Evolutionary conservation across 2,329 filamentous ascomycete species (phyloP).

Genomic region (Cladophialophora psammophila): DNA sequence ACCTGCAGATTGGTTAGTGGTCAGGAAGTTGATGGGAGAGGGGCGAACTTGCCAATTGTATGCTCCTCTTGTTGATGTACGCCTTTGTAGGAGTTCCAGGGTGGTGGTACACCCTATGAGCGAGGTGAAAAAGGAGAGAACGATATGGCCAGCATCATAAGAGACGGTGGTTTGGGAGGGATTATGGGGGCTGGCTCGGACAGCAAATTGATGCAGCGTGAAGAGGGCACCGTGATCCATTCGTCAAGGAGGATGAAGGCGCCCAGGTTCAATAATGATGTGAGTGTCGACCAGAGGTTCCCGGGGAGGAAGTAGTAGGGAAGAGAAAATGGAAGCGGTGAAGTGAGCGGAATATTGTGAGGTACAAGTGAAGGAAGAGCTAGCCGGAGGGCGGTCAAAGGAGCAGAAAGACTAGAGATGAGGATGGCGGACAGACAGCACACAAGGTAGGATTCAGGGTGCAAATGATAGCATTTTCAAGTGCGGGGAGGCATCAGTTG

Average conservation of each 20-base stretch:
- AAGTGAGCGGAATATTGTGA: not conserved
- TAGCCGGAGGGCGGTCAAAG: not conserved
- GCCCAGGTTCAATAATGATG: not conserved
- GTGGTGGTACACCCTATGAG: slow-evolving; percentile 79
- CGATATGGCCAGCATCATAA: slow-evolving; percentile 51
- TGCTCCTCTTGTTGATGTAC: slow-evolving; percentile 71
- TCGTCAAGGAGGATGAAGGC: not conserved
- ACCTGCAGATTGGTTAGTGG: slow-evolving; percentile 50
- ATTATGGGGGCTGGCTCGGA: slow-evolving; percentile 1
- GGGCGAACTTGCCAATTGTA: slow-evolving; percentile 69
- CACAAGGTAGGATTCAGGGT: not conserved
- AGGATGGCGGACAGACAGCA: not conserved
- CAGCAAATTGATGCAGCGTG: slow-evolving; percentile 1
- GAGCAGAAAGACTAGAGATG: not conserved
- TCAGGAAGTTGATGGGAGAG: not conserved
- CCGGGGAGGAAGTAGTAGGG: not conserved
- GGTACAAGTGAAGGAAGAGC: not conserved
- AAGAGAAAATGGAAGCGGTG: not conserved
- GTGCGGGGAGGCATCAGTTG: not conserved
- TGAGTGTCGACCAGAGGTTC: not conserved
- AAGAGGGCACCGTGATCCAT: slow-evolving; percentile 23
- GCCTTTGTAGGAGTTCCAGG: slow-evolving; percentile 79
- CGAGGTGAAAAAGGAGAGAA: slow-evolving; percentile 73
- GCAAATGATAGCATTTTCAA: not conserved
- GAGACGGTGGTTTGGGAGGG: slow-evolving; percentile 24